These are phyloP conservation scores for Haberlea rhodopensis DNA, from an alignment of 257 asterid species.

Conservation along the genomic window DNA sequence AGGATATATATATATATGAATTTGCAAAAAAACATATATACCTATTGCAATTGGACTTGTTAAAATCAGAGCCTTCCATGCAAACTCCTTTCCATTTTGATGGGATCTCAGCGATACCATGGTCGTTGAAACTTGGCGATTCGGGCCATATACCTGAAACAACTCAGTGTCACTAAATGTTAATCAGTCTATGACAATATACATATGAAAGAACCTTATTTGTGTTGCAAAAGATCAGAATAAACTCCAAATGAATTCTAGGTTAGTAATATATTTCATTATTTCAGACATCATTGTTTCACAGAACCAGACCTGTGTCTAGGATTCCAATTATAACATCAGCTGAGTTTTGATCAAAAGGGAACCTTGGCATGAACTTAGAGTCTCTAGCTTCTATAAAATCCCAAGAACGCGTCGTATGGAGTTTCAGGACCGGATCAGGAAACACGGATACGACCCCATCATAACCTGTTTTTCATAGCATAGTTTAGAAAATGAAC, in stretches of 20 bases:
- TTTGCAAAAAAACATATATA: constrained; percentile 12
- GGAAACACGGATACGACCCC: constrained; percentile 75
- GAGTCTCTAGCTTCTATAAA: constrained; percentile 51
- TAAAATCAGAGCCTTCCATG: constrained; percentile 62
- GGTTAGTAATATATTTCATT: not conserved
- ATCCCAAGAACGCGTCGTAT: constrained; percentile 87
- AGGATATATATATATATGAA: not conserved
- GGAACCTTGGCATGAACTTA: constrained; percentile 31
- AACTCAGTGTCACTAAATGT: not conserved
- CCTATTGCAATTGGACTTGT: constrained; percentile 67
- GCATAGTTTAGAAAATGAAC: not conserved
- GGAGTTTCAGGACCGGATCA: constrained; percentile 68
- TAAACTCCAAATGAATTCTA: not conserved
- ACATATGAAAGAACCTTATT: not conserved
- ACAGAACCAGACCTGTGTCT: constrained; percentile 57
- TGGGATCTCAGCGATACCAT: constrained; percentile 53
- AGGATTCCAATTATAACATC: constrained; percentile 72
- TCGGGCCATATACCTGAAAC: constrained; percentile 84
- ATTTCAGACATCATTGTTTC: not conserved
- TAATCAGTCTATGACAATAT: not conserved
- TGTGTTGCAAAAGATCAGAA: not conserved
- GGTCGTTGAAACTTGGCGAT: constrained; percentile 66
- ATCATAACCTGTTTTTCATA: constrained; percentile 36
- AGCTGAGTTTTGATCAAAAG: constrained; percentile 28
- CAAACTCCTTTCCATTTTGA: constrained; percentile 83